These are phyloP conservation scores for Phytophthora ohioensis DNA, from an alignment of 352 stramenopile species.

Conservation along the genomic window DNA sequence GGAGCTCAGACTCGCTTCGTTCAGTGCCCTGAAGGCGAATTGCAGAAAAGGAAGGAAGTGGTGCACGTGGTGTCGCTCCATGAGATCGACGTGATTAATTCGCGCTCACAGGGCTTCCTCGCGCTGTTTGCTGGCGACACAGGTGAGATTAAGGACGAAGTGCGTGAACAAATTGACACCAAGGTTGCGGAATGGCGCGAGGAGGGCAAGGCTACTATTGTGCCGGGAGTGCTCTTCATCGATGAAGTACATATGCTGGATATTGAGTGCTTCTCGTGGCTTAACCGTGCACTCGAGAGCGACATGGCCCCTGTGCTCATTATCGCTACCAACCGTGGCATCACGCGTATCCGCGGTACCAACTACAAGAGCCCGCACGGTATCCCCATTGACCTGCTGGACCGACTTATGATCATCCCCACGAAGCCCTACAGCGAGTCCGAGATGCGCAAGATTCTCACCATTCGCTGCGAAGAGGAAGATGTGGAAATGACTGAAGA, in stretches of 20 bases:
- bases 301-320: constrained; percentile 98
- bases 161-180: constrained; percentile 99
- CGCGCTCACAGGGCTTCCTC: constrained; percentile 98
- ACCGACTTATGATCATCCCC: constrained; percentile 99
- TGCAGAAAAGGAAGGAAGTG: constrained; percentile 99
- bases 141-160: constrained; percentile 99
- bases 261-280: constrained; percentile 99
- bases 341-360: constrained; percentile 98
- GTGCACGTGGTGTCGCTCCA: constrained; percentile 98
- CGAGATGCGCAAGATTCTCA: constrained; percentile 97
- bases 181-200: constrained; percentile 98
- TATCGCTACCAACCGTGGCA: constrained; percentile 99
- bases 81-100: constrained; percentile 99
- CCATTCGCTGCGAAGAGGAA: constrained; percentile 98
- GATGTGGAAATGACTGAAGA: constrained; percentile 99
- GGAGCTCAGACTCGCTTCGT: constrained; percentile 90
- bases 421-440: constrained; percentile 96
- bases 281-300: constrained; percentile 98
- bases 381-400: constrained; percentile 98
- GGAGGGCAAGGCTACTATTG: constrained; percentile 97
- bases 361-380: constrained; percentile 99
- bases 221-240: constrained; percentile 99
- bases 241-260: constrained; percentile 99
- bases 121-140: constrained; percentile 99
- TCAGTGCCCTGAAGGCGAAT: constrained; percentile 95